These are phyloP conservation scores for Rhododendron ferrugineum DNA, from an alignment of 148 eudicot genomes.

Conservation along the genomic window DNA sequence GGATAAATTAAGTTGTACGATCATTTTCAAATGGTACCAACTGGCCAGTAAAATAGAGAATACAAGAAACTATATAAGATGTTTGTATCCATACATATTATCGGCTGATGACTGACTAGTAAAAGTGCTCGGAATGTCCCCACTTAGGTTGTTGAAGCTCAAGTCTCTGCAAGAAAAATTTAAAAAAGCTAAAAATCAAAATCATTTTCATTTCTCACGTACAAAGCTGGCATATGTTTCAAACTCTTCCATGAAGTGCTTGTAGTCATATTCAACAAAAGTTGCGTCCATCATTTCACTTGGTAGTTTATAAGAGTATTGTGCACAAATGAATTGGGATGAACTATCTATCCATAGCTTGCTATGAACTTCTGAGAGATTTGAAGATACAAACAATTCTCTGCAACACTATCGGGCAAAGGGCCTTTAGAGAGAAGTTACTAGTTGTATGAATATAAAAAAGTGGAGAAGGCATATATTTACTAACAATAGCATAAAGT, in stretches of 20 bases:
- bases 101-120: background rate
- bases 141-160: slow-evolving; percentile 38
- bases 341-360: no score
- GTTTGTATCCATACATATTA: slow-evolving; percentile 18
- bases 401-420: no score
- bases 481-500: no score
- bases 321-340: no score
- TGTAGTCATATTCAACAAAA: background rate
- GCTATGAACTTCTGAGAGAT: no score
- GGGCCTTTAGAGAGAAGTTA: no score
- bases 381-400: no score
- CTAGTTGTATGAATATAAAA: no score
- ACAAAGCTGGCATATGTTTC: background rate
- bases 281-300: background rate
- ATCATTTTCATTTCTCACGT: background rate
- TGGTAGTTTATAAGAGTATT: background rate
- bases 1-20: no score
- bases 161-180: slow-evolving; percentile 21
- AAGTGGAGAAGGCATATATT: no score
- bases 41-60: background rate
- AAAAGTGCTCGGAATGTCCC: slow-evolving; percentile 23
- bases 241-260: no score
- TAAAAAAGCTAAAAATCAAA: background rate
- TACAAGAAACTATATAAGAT: background rate
- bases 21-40: background rate